Evolutionary conservation across 495 filamentous ascomycete genomes (phyloP), one percentile per base, ranked within the genome.

Genomic region (Penicillium odoratum): DNA sequence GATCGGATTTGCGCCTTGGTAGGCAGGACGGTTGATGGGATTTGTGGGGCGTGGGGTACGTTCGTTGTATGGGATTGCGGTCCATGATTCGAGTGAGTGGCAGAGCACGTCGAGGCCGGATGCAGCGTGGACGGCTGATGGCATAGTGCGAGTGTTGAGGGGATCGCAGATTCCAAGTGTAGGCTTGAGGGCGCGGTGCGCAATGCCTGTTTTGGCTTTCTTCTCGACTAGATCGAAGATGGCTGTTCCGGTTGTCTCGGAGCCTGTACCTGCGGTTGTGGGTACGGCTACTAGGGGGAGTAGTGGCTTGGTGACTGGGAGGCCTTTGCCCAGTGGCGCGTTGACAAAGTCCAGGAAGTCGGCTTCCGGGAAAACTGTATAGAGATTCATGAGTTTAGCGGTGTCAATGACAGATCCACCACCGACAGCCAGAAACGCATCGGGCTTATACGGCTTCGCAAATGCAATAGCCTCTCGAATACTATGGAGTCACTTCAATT

Each of bases 301-400:
- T 1, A 98, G 81, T n/a, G 85, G 79, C 58, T 85, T 85, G 38
- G 84, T 85, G 55, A 98, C 88, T 3, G 94, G 95, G 34, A 83
- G 78, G 9, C 95, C 95, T 60, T 88, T 91, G 51, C 94, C 94
- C 1, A 98, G 78, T 0, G 94, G 94, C 1, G 93, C 93, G 68
- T 98, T 98, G 69, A 98, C 94, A 66, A 98, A 98, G 76, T 98
- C 94, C 13, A 98, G 75, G 68, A 98, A 96, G 57, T 93, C 88
- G 26, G 92, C 91, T 6, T 95, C 85, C 0, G 92, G 92, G 72
- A 86, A 95, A 68, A 83, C 86, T 0, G 85, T 88, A 74, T 97
- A 98, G 1, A 98, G 83, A 69, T 98, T 98, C 91, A 98, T 97
- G 26, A 98, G 81, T 75, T 98, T 98, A 34, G 94, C 93, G 1